Evolutionary conservation across 75 land plant genomes (phyloP).

Genomic region (Pinus taeda): DNA sequence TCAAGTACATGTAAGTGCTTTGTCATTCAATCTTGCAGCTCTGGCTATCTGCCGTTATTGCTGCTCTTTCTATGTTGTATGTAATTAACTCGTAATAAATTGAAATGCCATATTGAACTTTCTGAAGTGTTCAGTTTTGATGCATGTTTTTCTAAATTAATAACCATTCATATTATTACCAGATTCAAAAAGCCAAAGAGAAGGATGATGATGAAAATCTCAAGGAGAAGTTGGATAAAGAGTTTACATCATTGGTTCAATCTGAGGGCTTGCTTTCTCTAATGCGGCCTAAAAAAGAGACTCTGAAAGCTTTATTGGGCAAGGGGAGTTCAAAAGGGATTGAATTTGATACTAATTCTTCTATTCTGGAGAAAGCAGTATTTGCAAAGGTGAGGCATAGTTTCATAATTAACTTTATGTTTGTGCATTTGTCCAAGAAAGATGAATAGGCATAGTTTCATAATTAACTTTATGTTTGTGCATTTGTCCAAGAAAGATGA

Average conservation of each 20-base stretch:
- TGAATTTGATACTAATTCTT: neutral
- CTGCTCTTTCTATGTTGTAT: neutral
- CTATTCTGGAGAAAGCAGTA: constrained; percentile 4
- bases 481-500: neutral
- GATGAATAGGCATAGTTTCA: neutral
- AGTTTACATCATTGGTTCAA: constrained; percentile 65
- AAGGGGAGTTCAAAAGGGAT: constrained; percentile 19
- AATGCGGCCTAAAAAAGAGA: constrained; percentile 50
- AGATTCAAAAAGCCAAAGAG: constrained; percentile 85
- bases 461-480: neutral
- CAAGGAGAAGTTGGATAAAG: constrained; percentile 70
- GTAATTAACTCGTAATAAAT: too few species aligned
- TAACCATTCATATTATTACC: constrained; percentile 19
- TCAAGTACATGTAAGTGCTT: neutral
- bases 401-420: neutral
- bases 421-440: neutral
- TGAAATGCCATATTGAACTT: neutral
- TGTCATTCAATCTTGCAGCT: neutral
- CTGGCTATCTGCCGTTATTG: neutral
- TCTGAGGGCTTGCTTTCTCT: constrained; percentile 60
- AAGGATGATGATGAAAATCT: constrained; percentile 83
- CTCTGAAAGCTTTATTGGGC: constrained; percentile 51
- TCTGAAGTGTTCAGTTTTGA: neutral
- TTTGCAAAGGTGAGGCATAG: constrained; percentile 16
- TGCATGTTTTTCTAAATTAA: neutral